A percentile compares a stretch with the other conserved stretches of the same genome.
phyloP scores from a whole-genome alignment of 2,329 filamentous ascomycete species.

The Dryadomyces sulphureus region DNA sequence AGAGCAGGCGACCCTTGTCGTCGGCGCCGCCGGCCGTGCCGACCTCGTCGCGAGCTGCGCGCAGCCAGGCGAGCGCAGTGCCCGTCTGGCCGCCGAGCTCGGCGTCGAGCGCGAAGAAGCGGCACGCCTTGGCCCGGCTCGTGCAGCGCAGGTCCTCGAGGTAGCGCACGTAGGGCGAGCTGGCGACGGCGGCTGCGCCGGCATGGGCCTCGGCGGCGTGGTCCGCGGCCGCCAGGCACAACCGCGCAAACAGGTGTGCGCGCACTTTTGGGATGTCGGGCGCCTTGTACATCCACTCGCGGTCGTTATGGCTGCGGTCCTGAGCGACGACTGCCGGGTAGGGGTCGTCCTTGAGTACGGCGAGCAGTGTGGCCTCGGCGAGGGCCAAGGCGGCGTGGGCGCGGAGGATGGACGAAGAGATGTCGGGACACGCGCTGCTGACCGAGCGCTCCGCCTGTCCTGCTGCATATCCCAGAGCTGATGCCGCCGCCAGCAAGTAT shows the following conservation, averaged over 20 bases:
- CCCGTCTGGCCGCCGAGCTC: conserved; percentile 72
- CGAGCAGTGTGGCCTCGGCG: conserved; percentile 79
- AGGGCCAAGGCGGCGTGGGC: conserved; percentile 53
- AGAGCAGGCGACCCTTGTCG: conserved; percentile 26
- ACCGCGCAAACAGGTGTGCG: conserved; percentile 70
- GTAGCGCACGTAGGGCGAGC: conserved; percentile 51
- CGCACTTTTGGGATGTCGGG: conserved; percentile 80
- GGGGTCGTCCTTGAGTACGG: conserved; percentile 86
- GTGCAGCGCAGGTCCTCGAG: conserved; percentile 60
- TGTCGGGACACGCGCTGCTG: too few relatives aligned
- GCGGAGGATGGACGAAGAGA: conserved; percentile 35
- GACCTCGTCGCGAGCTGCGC: conserved; percentile 49
- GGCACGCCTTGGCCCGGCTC: conserved; percentile 69
- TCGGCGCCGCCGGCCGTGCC: conserved; percentile 4
- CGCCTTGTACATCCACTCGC: conserved; percentile 92
- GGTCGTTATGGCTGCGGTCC: conserved; percentile 66
- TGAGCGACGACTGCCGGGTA: conserved; percentile 75
- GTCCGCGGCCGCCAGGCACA: conserved; percentile 78
- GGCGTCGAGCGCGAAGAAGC: conserved; percentile 82
- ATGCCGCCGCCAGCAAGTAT: conserved; percentile 61
- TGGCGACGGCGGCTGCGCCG: conserved; percentile 31
- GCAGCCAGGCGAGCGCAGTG: conserved; percentile 74
- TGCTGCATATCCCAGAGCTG: conserved; percentile 60
- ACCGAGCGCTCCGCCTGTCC: conserved; percentile 26
- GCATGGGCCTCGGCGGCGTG: conserved; percentile 48